phyloP scores from a whole-genome alignment of 1,284 basidiomycete species.

The Naganishia sp. region DNA sequence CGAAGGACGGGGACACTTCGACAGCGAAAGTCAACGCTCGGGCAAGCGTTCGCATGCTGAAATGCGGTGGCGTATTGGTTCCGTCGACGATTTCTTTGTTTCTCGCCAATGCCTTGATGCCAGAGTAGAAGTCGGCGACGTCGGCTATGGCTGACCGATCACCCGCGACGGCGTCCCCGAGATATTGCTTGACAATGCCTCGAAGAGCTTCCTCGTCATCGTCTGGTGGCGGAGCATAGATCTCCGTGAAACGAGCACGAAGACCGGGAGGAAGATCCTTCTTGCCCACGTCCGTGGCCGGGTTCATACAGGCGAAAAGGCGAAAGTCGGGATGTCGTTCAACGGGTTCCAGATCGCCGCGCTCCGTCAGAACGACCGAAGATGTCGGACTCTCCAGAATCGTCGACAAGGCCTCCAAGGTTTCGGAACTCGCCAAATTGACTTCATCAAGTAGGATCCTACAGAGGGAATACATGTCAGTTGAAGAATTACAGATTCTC shows the following conservation, averaged over 20 bases:
- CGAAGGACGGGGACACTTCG: slow-evolving; percentile 75
- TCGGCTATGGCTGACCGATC: slow-evolving; percentile 89
- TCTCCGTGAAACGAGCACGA: slow-evolving; percentile 89
- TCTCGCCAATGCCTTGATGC: slow-evolving; percentile 77
- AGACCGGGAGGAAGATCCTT: slow-evolving; percentile 91
- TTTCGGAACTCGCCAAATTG: slow-evolving; percentile 92
- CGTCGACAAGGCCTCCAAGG: slow-evolving; percentile 86
- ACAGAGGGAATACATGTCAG: slow-evolving; percentile 2
- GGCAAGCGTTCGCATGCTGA: slow-evolving; percentile 93
- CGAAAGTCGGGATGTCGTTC: slow-evolving; percentile 93
- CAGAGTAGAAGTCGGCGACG: slow-evolving; percentile 85
- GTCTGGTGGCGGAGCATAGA: slow-evolving; percentile 92
- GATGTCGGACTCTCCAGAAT: slow-evolving; percentile 81
- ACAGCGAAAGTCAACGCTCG: slow-evolving; percentile 89
- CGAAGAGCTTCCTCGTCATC: slow-evolving; percentile 87
- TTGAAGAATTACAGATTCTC: not conserved
- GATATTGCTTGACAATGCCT: slow-evolving; percentile 85
- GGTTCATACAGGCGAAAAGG: slow-evolving; percentile 99
- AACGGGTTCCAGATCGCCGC: slow-evolving; percentile 87
- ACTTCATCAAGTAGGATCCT: slow-evolving; percentile 96
- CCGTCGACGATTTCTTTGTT: slow-evolving; percentile 89
- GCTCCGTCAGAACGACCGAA: slow-evolving; percentile 90
- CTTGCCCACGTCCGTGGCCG: slow-evolving; percentile 98
- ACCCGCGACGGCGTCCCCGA: slow-evolving; percentile 77
- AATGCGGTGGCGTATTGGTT: slow-evolving; percentile 92